Evolutionary conservation across 2,329 filamentous ascomycete genomes (phyloP).

Genomic region (Colletotrichum zoysiae): DNA sequence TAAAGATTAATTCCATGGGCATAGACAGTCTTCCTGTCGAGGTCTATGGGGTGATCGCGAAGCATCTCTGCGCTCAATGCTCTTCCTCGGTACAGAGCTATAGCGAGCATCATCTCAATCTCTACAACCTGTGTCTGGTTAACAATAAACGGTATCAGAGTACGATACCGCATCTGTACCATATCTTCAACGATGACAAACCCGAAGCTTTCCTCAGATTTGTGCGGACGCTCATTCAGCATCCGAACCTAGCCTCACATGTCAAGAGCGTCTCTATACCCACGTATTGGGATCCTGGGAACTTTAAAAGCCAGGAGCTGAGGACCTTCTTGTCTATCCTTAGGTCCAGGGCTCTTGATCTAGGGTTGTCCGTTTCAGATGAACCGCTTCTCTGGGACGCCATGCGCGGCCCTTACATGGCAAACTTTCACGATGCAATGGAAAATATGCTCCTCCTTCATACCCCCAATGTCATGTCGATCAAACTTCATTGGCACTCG

Average conservation of each 20-base stretch:
- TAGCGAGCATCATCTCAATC: not conserved
- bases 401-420: no score
- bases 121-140: not conserved
- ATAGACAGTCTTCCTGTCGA: not conserved
- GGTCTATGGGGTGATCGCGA: not conserved
- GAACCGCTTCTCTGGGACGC: no score
- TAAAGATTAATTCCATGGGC: fast-evolving
- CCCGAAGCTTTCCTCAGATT: not conserved
- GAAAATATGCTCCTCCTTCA: not conserved
- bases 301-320: no score
- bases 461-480: not conserved
- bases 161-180: not conserved
- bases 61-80: not conserved
- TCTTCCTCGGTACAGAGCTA: fast-evolving
- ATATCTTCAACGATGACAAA: not conserved
- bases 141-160: not conserved
- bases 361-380: not conserved
- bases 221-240: not conserved
- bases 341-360: not conserved
- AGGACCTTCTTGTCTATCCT: not conserved
- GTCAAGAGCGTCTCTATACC: not conserved
- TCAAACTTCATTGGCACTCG: not conserved
- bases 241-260: not conserved
- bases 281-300: no score
- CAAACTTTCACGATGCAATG: not conserved